Evolutionary conservation across 352 stramenopile genomes (phyloP), one percentile per base, ranked within the genome.

Genomic region (Stephanocyclus meneghinianus): DNA sequence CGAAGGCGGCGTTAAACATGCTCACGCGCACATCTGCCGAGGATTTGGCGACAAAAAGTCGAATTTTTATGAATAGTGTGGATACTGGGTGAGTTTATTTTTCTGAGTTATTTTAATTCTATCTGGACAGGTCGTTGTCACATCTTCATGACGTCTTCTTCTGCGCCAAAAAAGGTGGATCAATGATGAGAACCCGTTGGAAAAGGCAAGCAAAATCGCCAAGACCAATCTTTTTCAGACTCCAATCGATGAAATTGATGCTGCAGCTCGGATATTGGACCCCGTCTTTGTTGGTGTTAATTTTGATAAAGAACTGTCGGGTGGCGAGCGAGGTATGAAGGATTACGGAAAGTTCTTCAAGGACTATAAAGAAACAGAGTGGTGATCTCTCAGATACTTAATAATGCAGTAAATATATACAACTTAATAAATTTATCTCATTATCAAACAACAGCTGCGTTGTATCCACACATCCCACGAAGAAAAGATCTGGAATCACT

Each of bases 1-100:
- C 96, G 30, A 99, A 99, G 87, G 96, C 96, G 2, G 96, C 96
- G 42, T 91, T 98, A 65, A 99, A 99, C 86, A 99, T 99, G 96
- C 97, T 99, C 85, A 98, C 96, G n/a, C 90, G 96, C 15, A 99
- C 96, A 6, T 98, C 94, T 35, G 94, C 95, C 0, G 95, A 98
- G 78, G 96, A 98, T 83, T 83, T 98, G 82, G 96, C 94, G 61
- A 97, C 97, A 81, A 91, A 94, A 9, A 80, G 86, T 83, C 81
- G 91, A 67, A 98, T 99, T 71, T 99, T 94, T 81, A 99, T 99
- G 96, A 99, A 97, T 78, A 96, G 93, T 47, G 95, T 99, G n/a
- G 96, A 99, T 88, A 99, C 96, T 16, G 96, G 96, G 75, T 63
- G 55, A 63, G 55, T 63, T 47, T 59, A 32, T n/a, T 59, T 5